These are phyloP conservation scores for Akanthomyces uredinophilus DNA, from an alignment of 2,329 filamentous ascomycete genomes.

Conservation along the genomic window DNA sequence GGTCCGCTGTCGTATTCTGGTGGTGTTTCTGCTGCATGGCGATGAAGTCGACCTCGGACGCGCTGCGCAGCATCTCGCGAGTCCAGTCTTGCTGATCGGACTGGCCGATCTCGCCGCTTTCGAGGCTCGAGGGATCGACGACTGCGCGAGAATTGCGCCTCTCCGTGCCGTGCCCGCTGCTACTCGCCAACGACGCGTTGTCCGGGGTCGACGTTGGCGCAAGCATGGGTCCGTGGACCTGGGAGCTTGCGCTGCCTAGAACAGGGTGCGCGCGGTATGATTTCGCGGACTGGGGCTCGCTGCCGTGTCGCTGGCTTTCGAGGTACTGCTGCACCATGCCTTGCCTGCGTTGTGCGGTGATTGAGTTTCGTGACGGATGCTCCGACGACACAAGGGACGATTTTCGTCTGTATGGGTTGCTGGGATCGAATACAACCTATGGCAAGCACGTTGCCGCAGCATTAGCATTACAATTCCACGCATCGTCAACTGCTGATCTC, in stretches of 20 bases:
- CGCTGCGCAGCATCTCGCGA: conserved; percentile 39
- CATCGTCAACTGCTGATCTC: no score
- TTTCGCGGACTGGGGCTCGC: conserved; percentile 21
- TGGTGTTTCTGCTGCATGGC: conserved; percentile 15
- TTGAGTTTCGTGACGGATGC: conserved; percentile 18
- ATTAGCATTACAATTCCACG: background rate
- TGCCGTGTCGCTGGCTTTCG: conserved; percentile 46
- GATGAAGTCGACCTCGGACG: conserved; percentile 36
- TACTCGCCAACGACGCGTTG: conserved; percentile 22
- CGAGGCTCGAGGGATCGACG: conserved; percentile 37
- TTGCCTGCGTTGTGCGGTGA: conserved; percentile 40
- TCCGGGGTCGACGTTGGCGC: conserved; percentile 11
- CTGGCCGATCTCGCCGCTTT: conserved; percentile 44
- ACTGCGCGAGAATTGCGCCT: conserved; percentile 24
- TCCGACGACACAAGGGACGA: conserved; percentile 57
- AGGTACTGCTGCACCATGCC: conserved; percentile 63
- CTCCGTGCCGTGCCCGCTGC: conserved; percentile 13
- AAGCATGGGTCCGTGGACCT: conserved; percentile 16
- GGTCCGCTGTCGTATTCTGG: conserved; percentile 14
- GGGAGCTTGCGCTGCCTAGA: conserved; percentile 19
- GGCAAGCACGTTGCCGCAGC: background rate
- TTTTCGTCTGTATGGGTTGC: conserved; percentile 59
- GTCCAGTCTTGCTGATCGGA: conserved; percentile 53
- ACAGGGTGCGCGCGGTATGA: conserved; percentile 26
- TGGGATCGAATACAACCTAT: conserved; percentile 59